Percentiles rank a stretch among this genome's conserved stretches.
phyloP scores from a whole-genome alignment of 306 rosid genomes.

The Morella rubra region DNA sequence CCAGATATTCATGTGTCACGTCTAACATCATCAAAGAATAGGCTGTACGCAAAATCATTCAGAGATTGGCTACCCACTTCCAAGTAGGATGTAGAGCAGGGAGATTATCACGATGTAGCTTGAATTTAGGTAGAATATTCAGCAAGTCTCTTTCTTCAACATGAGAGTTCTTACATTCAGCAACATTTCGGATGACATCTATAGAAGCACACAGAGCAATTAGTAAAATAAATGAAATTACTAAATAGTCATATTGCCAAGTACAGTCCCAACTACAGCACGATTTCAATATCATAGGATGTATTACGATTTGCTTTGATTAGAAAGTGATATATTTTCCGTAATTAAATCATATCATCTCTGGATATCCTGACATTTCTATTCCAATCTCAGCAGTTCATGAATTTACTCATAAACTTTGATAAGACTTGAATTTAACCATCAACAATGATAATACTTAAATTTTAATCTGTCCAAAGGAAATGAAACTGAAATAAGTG shows the following conservation, averaged over 20 bases:
- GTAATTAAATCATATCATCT: background rate
- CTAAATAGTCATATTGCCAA: background rate
- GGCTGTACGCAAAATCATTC: slow-evolving; percentile 13
- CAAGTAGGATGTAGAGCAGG: slow-evolving; percentile 54
- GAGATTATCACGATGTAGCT: slow-evolving; percentile 18
- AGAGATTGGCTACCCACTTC: slow-evolving; percentile 55
- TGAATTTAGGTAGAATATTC: slow-evolving; percentile 25
- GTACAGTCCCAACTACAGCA: background rate
- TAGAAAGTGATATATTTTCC: background rate
- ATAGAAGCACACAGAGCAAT: slow-evolving; percentile 4
- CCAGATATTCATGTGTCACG: background rate
- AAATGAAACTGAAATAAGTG: background rate
- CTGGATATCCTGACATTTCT: background rate
- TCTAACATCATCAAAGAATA: background rate
- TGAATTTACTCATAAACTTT: background rate
- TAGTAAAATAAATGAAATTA: slow-evolving; percentile 6
- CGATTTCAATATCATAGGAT: background rate
- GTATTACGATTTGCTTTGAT: background rate
- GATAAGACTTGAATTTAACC: too few species aligned
- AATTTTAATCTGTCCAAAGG: background rate
- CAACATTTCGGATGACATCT: slow-evolving; percentile 34
- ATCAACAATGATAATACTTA: too few species aligned
- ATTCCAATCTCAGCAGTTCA: background rate
- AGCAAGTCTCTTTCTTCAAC: slow-evolving; percentile 26
- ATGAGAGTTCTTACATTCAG: slow-evolving; percentile 23